Evolutionary conservation across 2,329 filamentous ascomycete species (phyloP).

Genomic region (Daldinia sp.): DNA sequence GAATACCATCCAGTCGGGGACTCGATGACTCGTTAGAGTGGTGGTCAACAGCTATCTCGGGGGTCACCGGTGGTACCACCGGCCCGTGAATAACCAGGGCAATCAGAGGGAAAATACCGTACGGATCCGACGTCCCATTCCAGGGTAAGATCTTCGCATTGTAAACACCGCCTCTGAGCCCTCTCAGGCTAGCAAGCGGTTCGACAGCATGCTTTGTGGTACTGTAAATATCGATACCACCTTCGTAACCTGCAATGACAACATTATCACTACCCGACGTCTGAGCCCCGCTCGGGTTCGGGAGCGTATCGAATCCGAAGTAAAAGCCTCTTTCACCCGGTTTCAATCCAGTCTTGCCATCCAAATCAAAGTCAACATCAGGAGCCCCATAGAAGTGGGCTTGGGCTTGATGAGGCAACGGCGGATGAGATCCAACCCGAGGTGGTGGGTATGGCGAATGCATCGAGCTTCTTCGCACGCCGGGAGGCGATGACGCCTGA

Average conservation of each 20-base stretch:
- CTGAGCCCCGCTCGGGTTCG: slow-evolving; percentile 51
- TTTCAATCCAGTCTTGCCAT: slow-evolving; percentile 61
- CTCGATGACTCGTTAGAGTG: slow-evolving; percentile 51
- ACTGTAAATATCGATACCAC: slow-evolving; percentile 77
- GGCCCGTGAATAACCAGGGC: slow-evolving; percentile 84
- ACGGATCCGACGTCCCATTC: slow-evolving; percentile 62
- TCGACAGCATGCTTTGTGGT: slow-evolving; percentile 77
- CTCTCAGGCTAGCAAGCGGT: slow-evolving; percentile 74
- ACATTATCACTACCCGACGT: slow-evolving; percentile 65
- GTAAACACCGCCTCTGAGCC: slow-evolving; percentile 80
- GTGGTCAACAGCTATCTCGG: slow-evolving; percentile 49
- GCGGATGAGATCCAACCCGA: slow-evolving; percentile 55
- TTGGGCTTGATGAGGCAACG: slow-evolving; percentile 70
- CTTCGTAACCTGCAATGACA: slow-evolving; percentile 80
- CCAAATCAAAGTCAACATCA: slow-evolving; percentile 70
- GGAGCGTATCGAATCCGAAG: slow-evolving; percentile 81
- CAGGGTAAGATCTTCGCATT: slow-evolving; percentile 85
- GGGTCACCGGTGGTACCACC: slow-evolving; percentile 56
- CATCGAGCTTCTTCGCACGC: slow-evolving; percentile 56
- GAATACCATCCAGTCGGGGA: slow-evolving; percentile 53
- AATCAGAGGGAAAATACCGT: slow-evolving; percentile 73
- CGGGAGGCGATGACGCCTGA: slow-evolving; percentile 51
- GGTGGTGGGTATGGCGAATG: slow-evolving; percentile 57
- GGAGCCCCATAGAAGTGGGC: slow-evolving; percentile 74
- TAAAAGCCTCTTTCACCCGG: slow-evolving; percentile 77